phyloP scores from a whole-genome alignment of 345 rosid genomes.

The Syzygium aromaticum region DNA sequence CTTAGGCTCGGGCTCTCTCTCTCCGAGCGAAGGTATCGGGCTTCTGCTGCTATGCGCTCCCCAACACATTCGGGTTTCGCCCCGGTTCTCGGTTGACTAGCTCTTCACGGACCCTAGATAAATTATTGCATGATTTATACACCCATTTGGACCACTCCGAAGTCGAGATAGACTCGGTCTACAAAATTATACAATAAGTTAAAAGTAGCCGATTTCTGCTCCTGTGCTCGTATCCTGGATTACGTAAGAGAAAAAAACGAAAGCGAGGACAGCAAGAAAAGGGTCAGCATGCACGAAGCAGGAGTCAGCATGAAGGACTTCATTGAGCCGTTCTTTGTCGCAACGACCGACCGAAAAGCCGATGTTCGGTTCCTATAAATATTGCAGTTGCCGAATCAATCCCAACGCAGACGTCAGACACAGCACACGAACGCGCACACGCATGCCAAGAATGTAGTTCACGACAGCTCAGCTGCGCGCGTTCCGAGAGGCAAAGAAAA shows the following conservation, averaged over 20 bases:
- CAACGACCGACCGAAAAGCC: background rate
- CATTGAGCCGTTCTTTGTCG: background rate
- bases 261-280: background rate
- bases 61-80: too few species aligned
- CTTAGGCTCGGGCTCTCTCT: too few species aligned
- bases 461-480: background rate
- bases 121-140: background rate
- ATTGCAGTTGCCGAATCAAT: background rate
- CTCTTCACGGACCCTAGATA: background rate
- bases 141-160: background rate
- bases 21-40: too few species aligned
- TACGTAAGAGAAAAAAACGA: accelerated
- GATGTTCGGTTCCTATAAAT: background rate
- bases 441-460: background rate
- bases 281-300: background rate
- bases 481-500: background rate
- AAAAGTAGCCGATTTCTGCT: background rate
- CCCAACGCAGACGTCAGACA: background rate
- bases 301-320: background rate
- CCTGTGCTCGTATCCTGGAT: background rate
- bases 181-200: background rate
- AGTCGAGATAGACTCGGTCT: background rate
- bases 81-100: too few species aligned
- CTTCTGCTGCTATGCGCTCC: too few species aligned
- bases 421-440: background rate